phyloP scores from a whole-genome alignment of 495 filamentous ascomycete species.

The Xylaria longipes region DNA sequence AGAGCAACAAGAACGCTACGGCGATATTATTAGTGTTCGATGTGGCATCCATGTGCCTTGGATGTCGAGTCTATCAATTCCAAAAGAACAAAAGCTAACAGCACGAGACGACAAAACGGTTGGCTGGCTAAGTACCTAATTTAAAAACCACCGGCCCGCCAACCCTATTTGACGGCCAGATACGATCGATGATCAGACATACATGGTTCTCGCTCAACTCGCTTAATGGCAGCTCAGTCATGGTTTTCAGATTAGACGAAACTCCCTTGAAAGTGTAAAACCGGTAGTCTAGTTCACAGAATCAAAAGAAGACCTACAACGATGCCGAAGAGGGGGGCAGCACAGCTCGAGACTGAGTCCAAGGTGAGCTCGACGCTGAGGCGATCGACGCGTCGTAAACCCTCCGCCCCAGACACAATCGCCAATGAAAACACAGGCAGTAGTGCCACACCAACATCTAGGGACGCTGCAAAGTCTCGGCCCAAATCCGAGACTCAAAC shows the following conservation, averaged over 20 bases:
- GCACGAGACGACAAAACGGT: background rate
- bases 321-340: constrained; percentile 52
- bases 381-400: constrained; percentile 41
- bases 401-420: constrained; percentile 7
- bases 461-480: background rate
- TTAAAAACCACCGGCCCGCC: constrained; percentile 7
- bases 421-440: background rate
- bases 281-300: no score
- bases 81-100: background rate
- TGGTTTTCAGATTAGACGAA: background rate
- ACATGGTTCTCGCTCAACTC: constrained; percentile 5
- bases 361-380: constrained; percentile 27
- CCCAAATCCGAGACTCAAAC: background rate
- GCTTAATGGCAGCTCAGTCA: background rate
- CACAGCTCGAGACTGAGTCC: constrained; percentile 24
- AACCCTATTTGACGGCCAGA: constrained; percentile 13
- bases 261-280: background rate
- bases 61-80: background rate
- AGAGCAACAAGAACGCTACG: background rate
- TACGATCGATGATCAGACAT: background rate
- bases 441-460: background rate
- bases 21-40: background rate
- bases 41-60: background rate
- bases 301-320: background rate
- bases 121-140: no score